Evolutionary conservation across 2,329 filamentous ascomycete genomes (phyloP).

Genomic region (Colletotrichum sp.): DNA sequence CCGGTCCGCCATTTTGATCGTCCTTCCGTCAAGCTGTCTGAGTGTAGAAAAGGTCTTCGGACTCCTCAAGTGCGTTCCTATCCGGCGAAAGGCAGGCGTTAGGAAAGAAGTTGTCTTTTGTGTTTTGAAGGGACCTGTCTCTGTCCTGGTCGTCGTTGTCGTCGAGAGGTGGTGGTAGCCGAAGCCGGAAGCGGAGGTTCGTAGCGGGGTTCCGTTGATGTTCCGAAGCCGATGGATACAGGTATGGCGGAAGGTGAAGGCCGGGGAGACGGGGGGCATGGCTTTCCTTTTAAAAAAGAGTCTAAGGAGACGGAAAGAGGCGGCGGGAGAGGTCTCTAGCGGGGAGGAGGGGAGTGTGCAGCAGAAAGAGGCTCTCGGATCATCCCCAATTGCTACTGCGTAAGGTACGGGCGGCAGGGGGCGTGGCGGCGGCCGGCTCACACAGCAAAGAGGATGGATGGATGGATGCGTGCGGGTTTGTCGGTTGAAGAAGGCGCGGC

Average conservation of each 20-base stretch:
- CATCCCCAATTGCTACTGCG: not conserved
- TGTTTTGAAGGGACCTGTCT: not conserved
- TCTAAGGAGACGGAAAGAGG: not conserved
- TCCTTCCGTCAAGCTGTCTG: not conserved
- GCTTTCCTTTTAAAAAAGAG: not conserved
- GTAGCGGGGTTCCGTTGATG: not conserved
- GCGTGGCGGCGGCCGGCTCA: not conserved
- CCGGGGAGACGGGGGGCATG: not conserved
- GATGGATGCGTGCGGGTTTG: not conserved
- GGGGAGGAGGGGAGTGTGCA: not conserved
- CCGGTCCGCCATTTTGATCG: conserved; percentile 42
- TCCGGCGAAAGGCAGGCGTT: not conserved
- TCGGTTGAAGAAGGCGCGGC: not conserved
- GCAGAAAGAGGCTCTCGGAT: not conserved
- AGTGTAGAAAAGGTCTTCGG: not conserved
- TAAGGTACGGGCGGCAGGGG: not conserved
- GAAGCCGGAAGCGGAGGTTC: not conserved
- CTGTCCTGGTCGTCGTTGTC: not conserved
- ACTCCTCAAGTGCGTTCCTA: not conserved
- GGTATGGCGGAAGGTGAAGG: not conserved
- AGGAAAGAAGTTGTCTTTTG: not conserved
- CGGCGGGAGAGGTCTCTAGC: not conserved
- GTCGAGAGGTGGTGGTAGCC: not conserved
- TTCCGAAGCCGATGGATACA: not conserved
- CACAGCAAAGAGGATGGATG: not conserved